phyloP scores from a whole-genome alignment of 2,329 filamentous ascomycete genomes.

The Pseudonectria foliicola region DNA sequence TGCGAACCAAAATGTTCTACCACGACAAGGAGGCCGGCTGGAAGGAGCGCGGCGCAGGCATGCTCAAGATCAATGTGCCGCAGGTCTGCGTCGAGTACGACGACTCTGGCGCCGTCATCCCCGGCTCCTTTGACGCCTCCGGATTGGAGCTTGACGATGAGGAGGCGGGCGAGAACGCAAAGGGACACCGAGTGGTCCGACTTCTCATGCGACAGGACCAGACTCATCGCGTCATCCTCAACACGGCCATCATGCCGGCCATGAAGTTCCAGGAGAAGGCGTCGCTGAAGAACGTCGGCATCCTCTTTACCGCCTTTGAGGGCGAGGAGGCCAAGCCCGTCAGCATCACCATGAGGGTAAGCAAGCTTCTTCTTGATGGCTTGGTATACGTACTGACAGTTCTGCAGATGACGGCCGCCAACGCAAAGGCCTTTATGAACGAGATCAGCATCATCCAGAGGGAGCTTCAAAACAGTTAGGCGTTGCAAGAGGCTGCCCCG shows the following conservation, averaged over 20 bases:
- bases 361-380: conserved; percentile 6
- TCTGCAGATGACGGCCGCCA: conserved; percentile 45
- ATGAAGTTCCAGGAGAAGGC: conserved; percentile 76
- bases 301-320: conserved; percentile 60
- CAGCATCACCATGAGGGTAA: conserved; percentile 55
- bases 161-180: conserved; percentile 19
- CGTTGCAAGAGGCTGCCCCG: conserved; percentile 1
- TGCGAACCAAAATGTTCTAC: conserved; percentile 78
- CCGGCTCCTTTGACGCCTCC: conserved; percentile 50
- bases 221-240: conserved; percentile 78
- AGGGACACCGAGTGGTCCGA: conserved; percentile 49
- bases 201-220: conserved; percentile 90
- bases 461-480: conserved; percentile 38
- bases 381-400: background rate
- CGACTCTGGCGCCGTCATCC: conserved; percentile 40
- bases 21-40: conserved; percentile 67
- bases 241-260: conserved; percentile 70
- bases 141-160: conserved; percentile 39
- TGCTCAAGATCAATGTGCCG: conserved; percentile 75
- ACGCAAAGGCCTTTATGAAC: conserved; percentile 44
- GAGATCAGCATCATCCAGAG: conserved; percentile 44
- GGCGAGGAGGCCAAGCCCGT: conserved; percentile 47
- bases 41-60: conserved; percentile 84
- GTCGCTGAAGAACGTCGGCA: conserved; percentile 60
- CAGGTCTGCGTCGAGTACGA: conserved; percentile 50